A percentile compares a stretch with the other conserved stretches of the same genome.
These are phyloP conservation scores for Malassezia restricta DNA, from an alignment of 1,284 basidiomycete species.

Conservation along the genomic window DNA sequence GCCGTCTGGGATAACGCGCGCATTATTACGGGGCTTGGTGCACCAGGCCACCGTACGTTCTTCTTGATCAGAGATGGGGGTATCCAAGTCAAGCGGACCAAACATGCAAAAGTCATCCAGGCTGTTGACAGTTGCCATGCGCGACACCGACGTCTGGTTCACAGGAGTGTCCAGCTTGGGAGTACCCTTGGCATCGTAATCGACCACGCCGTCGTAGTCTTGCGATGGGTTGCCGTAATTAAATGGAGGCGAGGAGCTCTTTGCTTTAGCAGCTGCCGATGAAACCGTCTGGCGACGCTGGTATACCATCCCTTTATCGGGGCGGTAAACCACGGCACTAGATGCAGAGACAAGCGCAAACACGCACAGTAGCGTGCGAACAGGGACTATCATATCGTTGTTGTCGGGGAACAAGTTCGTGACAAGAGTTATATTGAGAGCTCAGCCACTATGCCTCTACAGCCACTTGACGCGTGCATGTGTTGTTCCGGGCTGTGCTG, in stretches of 20 bases:
- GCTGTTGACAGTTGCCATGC: constrained; percentile 40
- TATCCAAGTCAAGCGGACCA: constrained; percentile 46
- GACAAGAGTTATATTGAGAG: too few relatives aligned
- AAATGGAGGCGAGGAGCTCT: constrained; percentile 22
- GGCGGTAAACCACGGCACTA: not conserved
- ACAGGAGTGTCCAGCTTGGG: constrained; percentile 38
- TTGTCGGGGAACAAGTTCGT: too few relatives aligned
- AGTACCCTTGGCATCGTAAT: constrained; percentile 20
- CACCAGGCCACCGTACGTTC: constrained; percentile 62
- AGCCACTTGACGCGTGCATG: too few relatives aligned
- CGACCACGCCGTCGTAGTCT: constrained; percentile 30
- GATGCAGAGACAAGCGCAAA: not conserved
- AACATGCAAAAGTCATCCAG: constrained; percentile 46
- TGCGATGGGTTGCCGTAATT: constrained; percentile 28
- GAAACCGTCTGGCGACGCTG: constrained; percentile 5
- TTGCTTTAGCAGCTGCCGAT: not conserved
- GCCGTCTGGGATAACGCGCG: constrained; percentile 45
- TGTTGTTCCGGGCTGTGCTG: too few relatives aligned
- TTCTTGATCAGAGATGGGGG: constrained; percentile 57
- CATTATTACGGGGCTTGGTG: constrained; percentile 50
- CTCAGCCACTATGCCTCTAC: too few relatives aligned
- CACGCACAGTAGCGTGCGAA: constrained; percentile 1
- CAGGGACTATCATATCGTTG: not conserved
- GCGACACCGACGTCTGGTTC: constrained; percentile 39
- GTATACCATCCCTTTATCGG: not conserved